Evolutionary conservation across 495 filamentous ascomycete genomes (phyloP).

Genomic region (Gamarada debralockiae): DNA sequence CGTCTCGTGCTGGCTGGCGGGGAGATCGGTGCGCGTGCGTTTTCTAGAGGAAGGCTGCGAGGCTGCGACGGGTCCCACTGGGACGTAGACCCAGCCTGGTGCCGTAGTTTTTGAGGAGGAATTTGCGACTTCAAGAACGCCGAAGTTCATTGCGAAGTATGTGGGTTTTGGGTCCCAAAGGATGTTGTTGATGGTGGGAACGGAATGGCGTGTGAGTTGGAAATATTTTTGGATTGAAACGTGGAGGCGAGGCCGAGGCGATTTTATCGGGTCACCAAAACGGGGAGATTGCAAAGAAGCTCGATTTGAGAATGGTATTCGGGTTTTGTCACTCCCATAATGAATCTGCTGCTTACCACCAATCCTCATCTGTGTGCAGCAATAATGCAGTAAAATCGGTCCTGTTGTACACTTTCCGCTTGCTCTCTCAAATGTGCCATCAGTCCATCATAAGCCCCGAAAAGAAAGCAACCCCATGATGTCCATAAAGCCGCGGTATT

Average conservation of each 20-base stretch:
- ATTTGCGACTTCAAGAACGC: conserved; percentile 72
- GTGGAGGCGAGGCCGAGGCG: too few species aligned
- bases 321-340: too few species aligned
- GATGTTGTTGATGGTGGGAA: too few species aligned
- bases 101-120: conserved; percentile 55
- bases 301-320: too few species aligned
- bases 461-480: not conserved
- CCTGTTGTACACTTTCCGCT: not conserved
- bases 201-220: too few species aligned
- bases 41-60: conserved; percentile 53
- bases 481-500: not conserved
- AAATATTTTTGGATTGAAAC: too few species aligned
- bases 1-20: conserved; percentile 50
- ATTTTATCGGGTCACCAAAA: too few species aligned
- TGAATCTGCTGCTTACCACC: not conserved
- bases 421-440: not conserved
- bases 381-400: not conserved
- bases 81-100: conserved; percentile 86
- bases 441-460: not conserved
- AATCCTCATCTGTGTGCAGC: not conserved
- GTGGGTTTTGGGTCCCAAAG: too few species aligned
- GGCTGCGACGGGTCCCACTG: conserved; percentile 57
- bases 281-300: too few species aligned
- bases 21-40: conserved; percentile 59
- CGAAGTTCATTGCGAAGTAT: conserved; percentile 30